phyloP scores from a whole-genome alignment of 1,139 yeast genomes.

The Tardiomyces blankii region DNA sequence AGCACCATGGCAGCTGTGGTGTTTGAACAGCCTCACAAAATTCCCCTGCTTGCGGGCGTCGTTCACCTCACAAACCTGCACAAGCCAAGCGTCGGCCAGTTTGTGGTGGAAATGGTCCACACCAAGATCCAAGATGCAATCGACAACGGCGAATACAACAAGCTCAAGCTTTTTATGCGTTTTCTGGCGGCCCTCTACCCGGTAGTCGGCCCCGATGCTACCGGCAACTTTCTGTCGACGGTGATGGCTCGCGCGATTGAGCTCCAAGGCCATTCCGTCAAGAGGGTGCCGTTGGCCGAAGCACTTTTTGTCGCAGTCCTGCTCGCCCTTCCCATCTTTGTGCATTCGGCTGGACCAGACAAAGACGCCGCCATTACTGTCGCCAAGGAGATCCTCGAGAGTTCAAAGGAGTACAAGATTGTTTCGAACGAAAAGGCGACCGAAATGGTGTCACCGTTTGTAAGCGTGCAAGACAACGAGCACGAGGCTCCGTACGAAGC shows the following conservation, averaged over 20 bases:
- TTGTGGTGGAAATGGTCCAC: constrained; percentile 59
- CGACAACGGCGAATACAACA: constrained; percentile 45
- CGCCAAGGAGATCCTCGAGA: neutral
- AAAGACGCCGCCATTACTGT: constrained; percentile 1
- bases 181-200: constrained; percentile 58
- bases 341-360: constrained; percentile 11
- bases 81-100: constrained; percentile 57
- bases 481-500: constrained; percentile 41
- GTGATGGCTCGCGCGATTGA: constrained; percentile 48
- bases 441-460: constrained; percentile 30
- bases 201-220: constrained; percentile 40
- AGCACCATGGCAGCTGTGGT: constrained; percentile 55
- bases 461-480: constrained; percentile 16
- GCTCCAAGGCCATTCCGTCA: constrained; percentile 15
- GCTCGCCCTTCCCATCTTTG: constrained; percentile 57
- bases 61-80: constrained; percentile 57
- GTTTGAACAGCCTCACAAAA: constrained; percentile 85
- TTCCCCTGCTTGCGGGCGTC: constrained; percentile 58
- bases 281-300: constrained; percentile 42
- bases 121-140: constrained; percentile 47
- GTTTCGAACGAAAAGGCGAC: constrained; percentile 4
- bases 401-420: constrained; percentile 1
- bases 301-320: constrained; percentile 55
- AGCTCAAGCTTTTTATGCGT: constrained; percentile 58
- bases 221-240: constrained; percentile 42